A percentile compares a stretch with the other conserved stretches of the same genome.
phyloP scores from a whole-genome alignment of 441 rosid species.

The Mallotus japonicus region DNA sequence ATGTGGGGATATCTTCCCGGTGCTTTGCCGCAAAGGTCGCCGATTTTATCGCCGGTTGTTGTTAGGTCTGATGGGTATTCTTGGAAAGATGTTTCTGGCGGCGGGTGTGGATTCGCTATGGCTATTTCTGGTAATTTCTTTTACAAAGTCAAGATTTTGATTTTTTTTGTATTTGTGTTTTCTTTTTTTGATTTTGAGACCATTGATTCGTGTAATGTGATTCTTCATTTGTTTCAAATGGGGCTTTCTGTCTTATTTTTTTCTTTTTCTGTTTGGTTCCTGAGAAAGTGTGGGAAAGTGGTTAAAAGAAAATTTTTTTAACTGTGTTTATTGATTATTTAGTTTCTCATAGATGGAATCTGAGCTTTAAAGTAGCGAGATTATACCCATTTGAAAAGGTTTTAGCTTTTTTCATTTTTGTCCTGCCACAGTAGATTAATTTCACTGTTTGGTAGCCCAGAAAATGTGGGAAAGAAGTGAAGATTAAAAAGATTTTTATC shows the following conservation, averaged over 20 bases:
- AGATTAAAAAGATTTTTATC: too few relatives aligned
- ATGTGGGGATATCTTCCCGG: slow-evolving; percentile 99
- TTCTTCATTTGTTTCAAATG: background rate
- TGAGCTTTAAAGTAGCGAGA: too few relatives aligned
- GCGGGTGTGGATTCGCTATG: slow-evolving; percentile 97
- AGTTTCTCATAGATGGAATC: too few relatives aligned
- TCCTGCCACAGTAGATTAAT: background rate
- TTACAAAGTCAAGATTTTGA: background rate
- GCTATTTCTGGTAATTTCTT: slow-evolving; percentile 68
- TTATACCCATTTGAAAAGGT: too few relatives aligned
- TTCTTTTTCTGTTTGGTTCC: slow-evolving; percentile 15
- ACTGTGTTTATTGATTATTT: too few relatives aligned
- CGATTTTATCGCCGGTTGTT: slow-evolving; percentile 62
- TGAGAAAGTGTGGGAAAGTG: slow-evolving; percentile 23
- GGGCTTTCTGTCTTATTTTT: background rate
- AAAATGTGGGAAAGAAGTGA: slow-evolving; percentile 17
- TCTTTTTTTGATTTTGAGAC: background rate
- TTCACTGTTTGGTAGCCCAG: slow-evolving; percentile 20
- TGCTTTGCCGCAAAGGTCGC: slow-evolving; percentile 76
- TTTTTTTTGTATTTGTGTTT: background rate
- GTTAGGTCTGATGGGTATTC: slow-evolving; percentile 37
- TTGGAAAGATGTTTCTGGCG: slow-evolving; percentile 90
- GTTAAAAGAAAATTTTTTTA: background rate
- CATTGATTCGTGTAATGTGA: slow-evolving; percentile 10
- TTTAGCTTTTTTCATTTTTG: background rate